Conservation (phyloP, 352 stramenopile species). For the Globisporangium paroecandrum region DNA sequence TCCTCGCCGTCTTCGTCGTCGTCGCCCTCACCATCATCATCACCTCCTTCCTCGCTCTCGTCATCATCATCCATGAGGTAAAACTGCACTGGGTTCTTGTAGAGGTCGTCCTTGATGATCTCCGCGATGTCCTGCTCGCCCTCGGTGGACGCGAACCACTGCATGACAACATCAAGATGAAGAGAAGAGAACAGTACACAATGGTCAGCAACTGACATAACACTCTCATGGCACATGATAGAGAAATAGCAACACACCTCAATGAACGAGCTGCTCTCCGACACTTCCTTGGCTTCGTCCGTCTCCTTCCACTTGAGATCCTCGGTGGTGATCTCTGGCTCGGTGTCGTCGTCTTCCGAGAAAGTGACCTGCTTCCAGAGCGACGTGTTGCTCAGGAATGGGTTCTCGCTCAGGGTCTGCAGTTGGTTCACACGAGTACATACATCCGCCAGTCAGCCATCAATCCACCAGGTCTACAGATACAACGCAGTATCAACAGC, state of each 20-base stretch:
- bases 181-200: neutral
- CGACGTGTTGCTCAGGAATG: conserved; percentile 43
- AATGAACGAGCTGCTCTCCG: conserved; percentile 51
- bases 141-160: conserved; percentile 62
- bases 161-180: conserved; percentile 12
- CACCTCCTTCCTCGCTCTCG: conserved; percentile 34
- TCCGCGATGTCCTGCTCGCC: conserved; percentile 59
- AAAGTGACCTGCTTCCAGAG: conserved; percentile 76
- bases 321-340: conserved; percentile 48
- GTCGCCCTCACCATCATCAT: conserved; percentile 31
- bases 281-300: conserved; percentile 46
- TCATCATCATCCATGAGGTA: conserved; percentile 47
- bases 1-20: conserved; percentile 23
- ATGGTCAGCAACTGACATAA: neutral
- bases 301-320: conserved; percentile 62
- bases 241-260: conserved; percentile 24
- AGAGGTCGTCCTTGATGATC: conserved; percentile 80
- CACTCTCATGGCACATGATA: neutral
- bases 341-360: conserved; percentile 51
- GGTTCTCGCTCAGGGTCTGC: conserved; percentile 70
- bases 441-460: neutral
- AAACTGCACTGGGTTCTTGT: conserved; percentile 66
- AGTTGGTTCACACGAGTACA: neutral
- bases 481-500: neutral
- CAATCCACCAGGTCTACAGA: neutral